phyloP scores from a whole-genome alignment of 2,329 filamentous ascomycete genomes.

The Fusarium sublunatum region DNA sequence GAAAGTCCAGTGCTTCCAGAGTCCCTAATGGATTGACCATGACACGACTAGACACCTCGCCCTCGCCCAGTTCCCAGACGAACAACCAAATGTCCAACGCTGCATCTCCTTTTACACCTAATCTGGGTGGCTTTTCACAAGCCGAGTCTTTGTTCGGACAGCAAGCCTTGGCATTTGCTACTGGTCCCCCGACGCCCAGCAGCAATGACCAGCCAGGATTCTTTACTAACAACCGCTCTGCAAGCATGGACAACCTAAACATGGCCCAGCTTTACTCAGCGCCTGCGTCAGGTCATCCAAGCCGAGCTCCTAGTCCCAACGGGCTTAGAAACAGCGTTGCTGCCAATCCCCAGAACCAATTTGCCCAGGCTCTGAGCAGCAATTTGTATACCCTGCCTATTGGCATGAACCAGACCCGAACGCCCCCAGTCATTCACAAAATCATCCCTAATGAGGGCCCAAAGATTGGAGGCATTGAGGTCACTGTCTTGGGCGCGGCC shows the following conservation, averaged over 20 bases:
- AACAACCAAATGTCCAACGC: constrained; percentile 54
- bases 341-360: constrained; percentile 56
- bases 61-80: constrained; percentile 52
- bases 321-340: constrained; percentile 60
- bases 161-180: constrained; percentile 59
- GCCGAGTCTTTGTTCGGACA: constrained; percentile 60
- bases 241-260: constrained; percentile 73
- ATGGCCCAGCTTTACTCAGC: constrained; percentile 76
- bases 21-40: constrained; percentile 81
- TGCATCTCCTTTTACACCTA: constrained; percentile 66
- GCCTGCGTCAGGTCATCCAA: constrained; percentile 77
- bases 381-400: constrained; percentile 64
- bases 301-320: constrained; percentile 80
- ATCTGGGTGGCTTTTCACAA: constrained; percentile 57
- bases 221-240: constrained; percentile 66
- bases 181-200: constrained; percentile 74
- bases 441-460: constrained; percentile 86
- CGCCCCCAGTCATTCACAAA: constrained; percentile 76
- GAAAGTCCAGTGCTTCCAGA: constrained; percentile 81
- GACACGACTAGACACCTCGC: constrained; percentile 79
- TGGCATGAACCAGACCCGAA: constrained; percentile 60
- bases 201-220: constrained; percentile 70
- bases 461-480: constrained; percentile 85
- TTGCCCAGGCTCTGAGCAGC: constrained; percentile 60
- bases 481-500: constrained; percentile 82